Evolutionary conservation across 306 rosid species (phyloP), one percentile per base, ranked within the genome.

Genomic region (Cotoneaster glaucophyllus): DNA sequence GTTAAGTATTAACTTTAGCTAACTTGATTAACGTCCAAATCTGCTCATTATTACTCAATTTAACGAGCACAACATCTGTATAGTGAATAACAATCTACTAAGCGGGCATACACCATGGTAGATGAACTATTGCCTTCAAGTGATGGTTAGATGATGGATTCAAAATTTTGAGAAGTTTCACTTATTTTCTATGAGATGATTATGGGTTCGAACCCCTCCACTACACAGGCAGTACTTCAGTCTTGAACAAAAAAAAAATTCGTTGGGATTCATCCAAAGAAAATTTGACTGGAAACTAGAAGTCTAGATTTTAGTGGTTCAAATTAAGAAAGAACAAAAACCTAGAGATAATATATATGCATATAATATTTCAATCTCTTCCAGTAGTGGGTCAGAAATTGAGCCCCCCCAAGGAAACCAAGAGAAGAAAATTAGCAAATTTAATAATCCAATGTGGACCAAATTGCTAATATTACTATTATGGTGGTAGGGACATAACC

Each of bases 241-340:
- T 74, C 83, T 37, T 81, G 67, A 74, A 56, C 67, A 61, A 57
- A 75, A 69, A 58, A 64, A 63, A 54, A 13, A 62, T 70, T 79
- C 69, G 64, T 66, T 85, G 87, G 84, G 87, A 80, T 84, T 54
- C 80, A 86, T 50, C 45, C 59, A 22, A 11, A 74, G 73, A 77
- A 87, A 84, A 37, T 75, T 84, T 84, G 92, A 83, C 85, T 76
- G 41, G 37, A 67, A 19, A 22, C 54, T 43, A 74, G 75, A 29
- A 76, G 77, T 41, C 58, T 26, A 26, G 57, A 58, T 11, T 25
- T 56, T 21, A 45, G 11, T 43, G 59, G 76, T 74, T 64, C 37
- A 39, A 28, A 78, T 50, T 58, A 8, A 66, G 73, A 28, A 78
- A 59, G 75, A 69, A 80, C 64, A 37, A 71, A 32, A 48, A 65